These are phyloP conservation scores for Bipolaris victoriae DNA, from an alignment of 2,329 filamentous ascomycete species.

Conservation along the genomic window DNA sequence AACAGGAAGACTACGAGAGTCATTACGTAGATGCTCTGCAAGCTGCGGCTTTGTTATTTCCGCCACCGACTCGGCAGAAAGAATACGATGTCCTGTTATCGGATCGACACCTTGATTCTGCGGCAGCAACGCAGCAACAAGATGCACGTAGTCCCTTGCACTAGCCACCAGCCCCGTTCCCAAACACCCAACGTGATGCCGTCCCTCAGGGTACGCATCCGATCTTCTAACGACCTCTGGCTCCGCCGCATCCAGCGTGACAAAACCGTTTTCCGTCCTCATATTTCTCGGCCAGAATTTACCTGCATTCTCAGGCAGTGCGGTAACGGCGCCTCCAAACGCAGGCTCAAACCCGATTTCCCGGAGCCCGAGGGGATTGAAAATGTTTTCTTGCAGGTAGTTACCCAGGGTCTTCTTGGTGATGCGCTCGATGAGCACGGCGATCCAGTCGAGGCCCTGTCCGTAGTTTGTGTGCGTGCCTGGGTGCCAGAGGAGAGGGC, in stretches of 20 bases:
- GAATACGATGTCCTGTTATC: slow-evolving; percentile 16
- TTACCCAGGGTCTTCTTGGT: slow-evolving; percentile 47
- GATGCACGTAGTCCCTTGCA: slow-evolving; percentile 20
- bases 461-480: slow-evolving; percentile 60
- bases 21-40: slow-evolving; percentile 18
- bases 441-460: slow-evolving; percentile 58
- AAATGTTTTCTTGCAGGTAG: slow-evolving; percentile 28
- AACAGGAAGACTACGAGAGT: slow-evolving; percentile 31
- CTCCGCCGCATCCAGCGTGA: slow-evolving; percentile 15
- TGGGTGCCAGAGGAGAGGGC: slow-evolving; percentile 46
- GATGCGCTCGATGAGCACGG: slow-evolving; percentile 52
- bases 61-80: slow-evolving; percentile 13
- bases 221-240: slow-evolving; percentile 13
- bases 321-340: slow-evolving; percentile 51
- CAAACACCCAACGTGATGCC: slow-evolving; percentile 23
- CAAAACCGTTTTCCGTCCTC: slow-evolving; percentile 54
- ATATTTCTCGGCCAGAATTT: slow-evolving; percentile 60
- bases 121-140: slow-evolving; percentile 25
- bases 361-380: slow-evolving; percentile 21
- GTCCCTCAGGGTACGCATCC: slow-evolving; percentile 23
- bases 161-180: slow-evolving; percentile 28
- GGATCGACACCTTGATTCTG: slow-evolving; percentile 28
- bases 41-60: slow-evolving; percentile 25
- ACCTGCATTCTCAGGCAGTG: slow-evolving; percentile 2
- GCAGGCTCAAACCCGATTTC: slow-evolving; percentile 23